Evolutionary conservation across 225 moss, liverwort and hornwort species (phyloP).

Genomic region (Straminergon stramineum): DNA sequence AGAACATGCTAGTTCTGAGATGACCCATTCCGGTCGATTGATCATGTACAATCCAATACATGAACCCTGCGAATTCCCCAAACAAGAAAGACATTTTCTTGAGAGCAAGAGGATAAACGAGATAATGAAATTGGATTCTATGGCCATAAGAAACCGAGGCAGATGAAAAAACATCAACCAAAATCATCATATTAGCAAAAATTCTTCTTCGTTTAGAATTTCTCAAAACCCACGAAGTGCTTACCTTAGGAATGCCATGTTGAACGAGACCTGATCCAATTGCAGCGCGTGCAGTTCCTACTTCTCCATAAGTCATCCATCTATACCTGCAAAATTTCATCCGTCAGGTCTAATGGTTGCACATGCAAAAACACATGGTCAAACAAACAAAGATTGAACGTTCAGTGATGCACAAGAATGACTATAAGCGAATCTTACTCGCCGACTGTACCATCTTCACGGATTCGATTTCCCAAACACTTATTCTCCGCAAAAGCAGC

Average conservation of each 20-base stretch:
- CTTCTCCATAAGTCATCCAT: slow-evolving; percentile 96
- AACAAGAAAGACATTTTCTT: not conserved
- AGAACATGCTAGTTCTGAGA: slow-evolving; percentile 71
- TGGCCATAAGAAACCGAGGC: not conserved
- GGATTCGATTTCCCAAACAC: slow-evolving; percentile 66
- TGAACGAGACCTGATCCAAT: slow-evolving; percentile 76
- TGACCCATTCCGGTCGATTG: slow-evolving; percentile 88
- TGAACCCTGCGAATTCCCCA: slow-evolving; percentile 32
- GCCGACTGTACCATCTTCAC: slow-evolving; percentile 61
- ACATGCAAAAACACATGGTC: not conserved
- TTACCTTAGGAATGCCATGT: slow-evolving; percentile 61
- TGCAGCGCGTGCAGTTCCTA: slow-evolving; percentile 55
- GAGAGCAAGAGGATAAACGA: not conserved
- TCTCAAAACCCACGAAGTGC: not conserved
- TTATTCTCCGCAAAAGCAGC: slow-evolving; percentile 74
- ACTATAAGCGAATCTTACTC: slow-evolving; percentile 31
- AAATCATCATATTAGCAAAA: not conserved
- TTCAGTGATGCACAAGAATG: not conserved
- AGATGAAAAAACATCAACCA: not conserved
- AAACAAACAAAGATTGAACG: not conserved
- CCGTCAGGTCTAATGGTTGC: not conserved
- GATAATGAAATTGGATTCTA: not conserved
- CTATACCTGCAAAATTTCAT: slow-evolving; percentile 31
- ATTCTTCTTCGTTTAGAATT: not conserved
- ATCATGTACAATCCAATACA: slow-evolving; percentile 79